These are phyloP conservation scores for Jimgerdemannia flammicorona DNA, from an alignment of 192 early-diverging fungal species.

Conservation along the genomic window DNA sequence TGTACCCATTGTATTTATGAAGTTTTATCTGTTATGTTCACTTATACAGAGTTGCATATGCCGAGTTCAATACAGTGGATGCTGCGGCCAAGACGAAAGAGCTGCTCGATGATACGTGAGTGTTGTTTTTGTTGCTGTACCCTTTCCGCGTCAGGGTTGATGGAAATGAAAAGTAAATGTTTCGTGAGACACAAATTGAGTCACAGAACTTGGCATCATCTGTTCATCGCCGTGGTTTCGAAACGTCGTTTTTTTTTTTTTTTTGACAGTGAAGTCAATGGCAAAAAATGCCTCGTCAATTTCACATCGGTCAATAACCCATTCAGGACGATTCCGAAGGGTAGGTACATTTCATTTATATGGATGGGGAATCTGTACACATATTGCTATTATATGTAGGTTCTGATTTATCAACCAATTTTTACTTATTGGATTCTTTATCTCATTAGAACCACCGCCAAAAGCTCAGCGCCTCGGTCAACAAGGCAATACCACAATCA, in stretches of 20 bases:
- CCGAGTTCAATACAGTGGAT: conserved; percentile 45
- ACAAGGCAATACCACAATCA: conserved; percentile 16
- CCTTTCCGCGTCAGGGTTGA: too few species aligned
- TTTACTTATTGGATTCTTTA: not conserved
- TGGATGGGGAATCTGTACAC: not conserved
- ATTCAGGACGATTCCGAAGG: conserved; percentile 38
- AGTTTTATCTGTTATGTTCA: too few species aligned
- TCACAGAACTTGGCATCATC: too few species aligned
- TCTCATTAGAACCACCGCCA: conserved; percentile 20
- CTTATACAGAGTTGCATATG: conserved; percentile 45
- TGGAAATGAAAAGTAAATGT: too few species aligned
- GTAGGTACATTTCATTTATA: conserved; percentile 9
- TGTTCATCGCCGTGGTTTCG: too few species aligned
- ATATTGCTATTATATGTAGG: too few species aligned
- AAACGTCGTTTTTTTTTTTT: too few species aligned
- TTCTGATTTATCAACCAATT: not conserved
- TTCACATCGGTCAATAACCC: conserved; percentile 36
- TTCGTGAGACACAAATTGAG: too few species aligned
- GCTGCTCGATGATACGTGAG: conserved; percentile 41
- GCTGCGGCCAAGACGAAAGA: conserved; percentile 33
- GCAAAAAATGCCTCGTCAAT: conserved; percentile 24
- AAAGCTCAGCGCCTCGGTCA: conserved; percentile 11
- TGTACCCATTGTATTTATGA: too few species aligned
- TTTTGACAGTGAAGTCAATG: conserved; percentile 20
- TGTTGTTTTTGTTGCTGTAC: too few species aligned